Evolutionary conservation across 257 asterid genomes (phyloP).

Genomic region (Capsicum pubescens): DNA sequence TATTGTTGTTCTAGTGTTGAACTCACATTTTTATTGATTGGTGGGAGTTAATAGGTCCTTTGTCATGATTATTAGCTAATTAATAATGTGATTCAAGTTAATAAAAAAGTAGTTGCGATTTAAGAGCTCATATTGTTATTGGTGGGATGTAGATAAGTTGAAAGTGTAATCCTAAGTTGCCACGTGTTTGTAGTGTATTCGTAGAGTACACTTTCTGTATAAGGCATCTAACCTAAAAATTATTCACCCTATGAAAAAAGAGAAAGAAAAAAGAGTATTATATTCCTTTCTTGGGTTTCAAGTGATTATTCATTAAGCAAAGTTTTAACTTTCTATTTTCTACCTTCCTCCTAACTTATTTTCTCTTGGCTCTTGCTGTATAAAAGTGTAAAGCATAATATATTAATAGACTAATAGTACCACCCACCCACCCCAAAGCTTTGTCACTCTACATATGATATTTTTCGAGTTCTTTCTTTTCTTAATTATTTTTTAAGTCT

Average conservation of each 20-base stretch:
- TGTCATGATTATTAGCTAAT: neutral
- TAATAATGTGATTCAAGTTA: neutral
- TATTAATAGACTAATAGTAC: neutral
- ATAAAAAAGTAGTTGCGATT: too few relatives aligned
- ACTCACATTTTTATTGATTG: neutral
- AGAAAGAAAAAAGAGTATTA: neutral
- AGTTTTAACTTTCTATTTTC: neutral
- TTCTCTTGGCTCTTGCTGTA: neutral
- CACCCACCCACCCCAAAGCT: neutral
- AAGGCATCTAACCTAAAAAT: neutral
- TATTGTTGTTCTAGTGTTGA: neutral
- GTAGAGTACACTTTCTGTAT: constrained; percentile 27
- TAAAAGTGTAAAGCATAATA: constrained; percentile 1
- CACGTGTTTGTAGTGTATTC: neutral
- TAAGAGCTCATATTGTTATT: constrained; percentile 11
- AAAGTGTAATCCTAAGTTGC: neutral
- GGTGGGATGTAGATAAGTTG: neutral
- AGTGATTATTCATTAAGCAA: constrained; percentile 25
- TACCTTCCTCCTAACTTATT: neutral
- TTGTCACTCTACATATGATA: neutral
- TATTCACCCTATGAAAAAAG: neutral
- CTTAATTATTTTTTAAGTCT: neutral
- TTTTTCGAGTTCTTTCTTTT: neutral
- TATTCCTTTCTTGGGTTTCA: constrained; percentile 34
- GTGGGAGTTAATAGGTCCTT: neutral